phyloP scores from a whole-genome alignment of 495 filamentous ascomycete genomes.

The Delitschia confertaspora region DNA sequence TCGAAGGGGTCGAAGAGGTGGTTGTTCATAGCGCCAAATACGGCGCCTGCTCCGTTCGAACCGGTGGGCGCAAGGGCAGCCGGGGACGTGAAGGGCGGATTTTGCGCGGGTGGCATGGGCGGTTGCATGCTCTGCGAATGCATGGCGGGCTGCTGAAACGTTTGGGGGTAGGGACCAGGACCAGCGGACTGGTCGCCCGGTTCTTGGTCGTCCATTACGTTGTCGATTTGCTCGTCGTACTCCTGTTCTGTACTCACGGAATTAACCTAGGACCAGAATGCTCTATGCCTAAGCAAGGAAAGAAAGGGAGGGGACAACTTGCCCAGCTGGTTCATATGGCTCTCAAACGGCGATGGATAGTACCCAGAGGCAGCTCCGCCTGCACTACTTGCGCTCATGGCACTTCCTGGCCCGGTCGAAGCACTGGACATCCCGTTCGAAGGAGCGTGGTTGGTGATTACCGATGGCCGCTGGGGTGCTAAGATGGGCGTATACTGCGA shows the following conservation, averaged over 20 bases:
- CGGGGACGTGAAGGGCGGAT: constrained; percentile 24
- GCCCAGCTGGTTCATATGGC: constrained; percentile 96
- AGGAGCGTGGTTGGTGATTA: constrained; percentile 27
- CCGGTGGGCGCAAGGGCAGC: constrained; percentile 32
- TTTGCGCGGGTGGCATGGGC: constrained; percentile 26
- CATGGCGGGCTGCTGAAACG: constrained; percentile 44
- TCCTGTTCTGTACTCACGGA: constrained; percentile 88
- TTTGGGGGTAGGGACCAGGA: constrained; percentile 56
- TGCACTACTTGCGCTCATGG: constrained; percentile 31
- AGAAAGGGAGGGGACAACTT: constrained; percentile 60
- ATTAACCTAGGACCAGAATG: constrained; percentile 76
- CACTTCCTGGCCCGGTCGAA: constrained; percentile 28
- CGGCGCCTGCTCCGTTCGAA: constrained; percentile 33
- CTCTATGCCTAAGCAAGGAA: constrained; percentile 49
- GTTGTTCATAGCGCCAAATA: constrained; percentile 50
- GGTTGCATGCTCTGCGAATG: constrained; percentile 38
- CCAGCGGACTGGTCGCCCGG: constrained; percentile 45
- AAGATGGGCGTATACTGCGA: constrained; percentile 30
- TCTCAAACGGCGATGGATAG: constrained; percentile 81
- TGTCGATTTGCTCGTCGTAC: constrained; percentile 92
- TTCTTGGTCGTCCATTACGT: constrained; percentile 80
- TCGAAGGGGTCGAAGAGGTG: constrained; percentile 65
- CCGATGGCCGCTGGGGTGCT: constrained; percentile 29
- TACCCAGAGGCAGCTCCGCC: constrained; percentile 39
- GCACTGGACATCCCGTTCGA: constrained; percentile 28